Evolutionary conservation across 805 yeast genomes (phyloP), one percentile per base, ranked within the genome.

Genomic region (Saccharomycopsis oosterbeekiorum): DNA sequence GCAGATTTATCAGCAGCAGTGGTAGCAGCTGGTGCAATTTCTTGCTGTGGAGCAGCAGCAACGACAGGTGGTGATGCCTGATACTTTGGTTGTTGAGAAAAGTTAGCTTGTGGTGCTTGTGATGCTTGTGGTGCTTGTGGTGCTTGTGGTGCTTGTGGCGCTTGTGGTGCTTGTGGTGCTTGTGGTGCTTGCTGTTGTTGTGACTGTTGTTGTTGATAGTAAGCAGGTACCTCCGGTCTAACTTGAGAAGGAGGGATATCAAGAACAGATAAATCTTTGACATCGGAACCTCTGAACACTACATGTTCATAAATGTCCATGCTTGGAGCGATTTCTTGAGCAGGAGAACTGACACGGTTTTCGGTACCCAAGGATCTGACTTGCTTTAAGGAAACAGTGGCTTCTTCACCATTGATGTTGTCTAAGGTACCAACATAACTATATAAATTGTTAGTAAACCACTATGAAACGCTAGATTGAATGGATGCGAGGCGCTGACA

Each of bases 281-380:
- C 97, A 68, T 93, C 97, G 29, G 88, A 83, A 43, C 99, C 99
- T 67, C 92, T 83, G 72, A 94, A 88, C 60, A 87, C 88, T 58
- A 94, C 89, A 61, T 81, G 82, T 34, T 88, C 92, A 73, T 83
- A 89, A 15, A 86, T 79, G 53, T 78, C 79, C n/a, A 78, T 73
- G 19, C 89, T 85, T 6, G 96, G 86, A 60, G 83, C 80, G 50
- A 90, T 84, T 71, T 89, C 96, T 65, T 81, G 78, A 15, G 79
- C 76, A 2, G 88, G 86, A 71, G 87, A 90, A 14, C 76, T 74
- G 66, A 86, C 78, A 68, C 98, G 82, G 37, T 96, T 97, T 73
- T 93, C 98, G 21, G 97, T 88, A 60, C 98, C 99, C 66, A 85
- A 85, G 58, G 90, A 84, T 64, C 89, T 80, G 57, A 93, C 98